Conservation (phyloP, 106 monocot genomes). For the Dendrobium chrysotoxum region DNA sequence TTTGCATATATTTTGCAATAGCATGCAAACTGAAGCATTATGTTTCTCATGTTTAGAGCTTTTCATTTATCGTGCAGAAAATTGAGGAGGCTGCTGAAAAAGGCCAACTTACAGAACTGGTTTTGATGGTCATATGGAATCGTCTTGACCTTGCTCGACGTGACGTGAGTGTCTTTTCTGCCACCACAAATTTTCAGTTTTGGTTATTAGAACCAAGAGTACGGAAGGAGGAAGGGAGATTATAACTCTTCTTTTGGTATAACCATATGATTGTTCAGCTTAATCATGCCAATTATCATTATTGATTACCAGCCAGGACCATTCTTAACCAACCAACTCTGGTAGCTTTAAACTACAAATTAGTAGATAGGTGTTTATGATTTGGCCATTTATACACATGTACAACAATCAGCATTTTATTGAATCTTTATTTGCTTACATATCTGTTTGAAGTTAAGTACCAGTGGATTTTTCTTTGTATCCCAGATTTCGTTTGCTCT, state of each 20-base stretch:
- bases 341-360: background rate
- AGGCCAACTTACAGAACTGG: constrained; percentile 84
- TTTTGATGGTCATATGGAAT: constrained; percentile 93
- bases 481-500: background rate
- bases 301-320: background rate
- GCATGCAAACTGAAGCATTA: background rate
- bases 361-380: background rate
- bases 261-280: background rate
- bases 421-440: background rate
- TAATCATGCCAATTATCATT: background rate
- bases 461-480: background rate
- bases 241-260: background rate
- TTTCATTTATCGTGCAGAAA: constrained; percentile 42
- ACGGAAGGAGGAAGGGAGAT: background rate
- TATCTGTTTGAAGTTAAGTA: background rate
- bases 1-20: background rate
- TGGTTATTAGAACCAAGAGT: background rate
- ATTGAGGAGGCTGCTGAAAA: constrained; percentile 93
- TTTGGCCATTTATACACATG: background rate
- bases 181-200: background rate
- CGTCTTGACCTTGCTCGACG: constrained; percentile 81
- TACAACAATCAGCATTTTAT: background rate
- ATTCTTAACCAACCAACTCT: background rate
- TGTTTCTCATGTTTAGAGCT: background rate
- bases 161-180: constrained; percentile 49